Evolutionary conservation across 176 grass and related monocot genomes (phyloP), one percentile per base, ranked within the genome.

Genomic region (Luzula sylvatica): DNA sequence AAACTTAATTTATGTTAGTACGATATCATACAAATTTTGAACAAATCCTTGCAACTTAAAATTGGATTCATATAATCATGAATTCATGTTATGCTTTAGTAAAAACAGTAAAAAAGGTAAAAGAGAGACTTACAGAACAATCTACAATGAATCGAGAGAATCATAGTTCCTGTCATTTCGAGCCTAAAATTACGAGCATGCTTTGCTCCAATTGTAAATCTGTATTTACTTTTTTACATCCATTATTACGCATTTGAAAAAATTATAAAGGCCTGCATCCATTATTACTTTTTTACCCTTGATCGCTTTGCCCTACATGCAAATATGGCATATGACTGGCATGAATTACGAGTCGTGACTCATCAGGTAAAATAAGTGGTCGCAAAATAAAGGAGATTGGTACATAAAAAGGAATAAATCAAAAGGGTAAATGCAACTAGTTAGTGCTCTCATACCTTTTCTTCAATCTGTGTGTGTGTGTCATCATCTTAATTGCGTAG

Each of bases 161-260:
- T 72, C 52, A 68, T 75, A 68, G n/a, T 55, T 61, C 78, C 61
- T 79, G 55, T 65, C 49, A 52, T 75, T 68, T 79, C 18, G 75
- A 53, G 30, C 22, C 21, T 60, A 68, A 61, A 52, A 58, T 23
- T 52, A 41, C 55, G 27, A 68, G 35, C 74, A 79, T 83, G 78
- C 74, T 83, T 77, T 60, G 71, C 66, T n/a, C n/a, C 16, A 20
- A 71, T 70, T 52, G 12, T 78, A 61, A 75, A 75, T 72, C 35
- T 64, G 26, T 56, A n/a, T n/a, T n/a, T n/a, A 49, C 42, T 69
- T 38, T 20, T 87, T 65, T 48, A 38, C 3, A 59, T 69, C 52
- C 52, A 82, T 67, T 74, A 72, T 67, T 65, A 39, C 14, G 52
- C 15, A 51, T 64, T 44, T 78, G 7, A 59, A 56, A 56, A 11